Base-by-base conservation (phyloP, 345 rosid genomes). In the Citrus cavaleriei region DNA sequence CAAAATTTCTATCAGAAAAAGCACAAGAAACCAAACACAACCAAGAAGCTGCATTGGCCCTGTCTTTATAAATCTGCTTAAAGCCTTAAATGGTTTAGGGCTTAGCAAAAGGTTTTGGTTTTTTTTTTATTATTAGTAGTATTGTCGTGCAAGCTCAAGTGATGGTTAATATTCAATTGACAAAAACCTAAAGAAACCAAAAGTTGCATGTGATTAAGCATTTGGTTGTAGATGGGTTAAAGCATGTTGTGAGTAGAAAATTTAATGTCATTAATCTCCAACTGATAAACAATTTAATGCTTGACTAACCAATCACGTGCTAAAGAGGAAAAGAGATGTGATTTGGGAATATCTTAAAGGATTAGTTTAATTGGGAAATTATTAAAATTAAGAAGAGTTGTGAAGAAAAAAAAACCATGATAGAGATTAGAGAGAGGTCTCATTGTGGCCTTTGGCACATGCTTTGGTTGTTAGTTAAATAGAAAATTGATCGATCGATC, bases 201-300 rank as follows among this genome's bases (percentile, higher is more conserved):
- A 81, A 49, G 25, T 16, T 37, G 72, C 76, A 80, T 70, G 79
- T 75, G 77, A 76, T 55, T 34, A 54, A 35, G 57, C 57, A 72
- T 24, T 72, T 77, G 57, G 16, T 42, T 76, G 63, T n/a, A 40
- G 46, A 71, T 7, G 30, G 61, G 40, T 37, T 62, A 81, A 81
- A 70, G 51, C 80, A 76, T 81, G 74, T 65, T 71, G 18, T 54
- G 19, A 75, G 34, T 51, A 40, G 21, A 37, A 21, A 66, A 38
- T 57, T 25, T n/a, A 60, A 60, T 37, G 13, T 13, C 22, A 57
- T 24, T 58, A 22, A 22, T 28, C 35, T 25, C 16, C 32, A 12
- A 40, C 27, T 24, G 14, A 67, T 28, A 37, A 27, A 28, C 35
- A 51, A 51, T 16, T 21, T 54, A 21, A 19, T 18, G n/a, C 32